A percentile compares a stretch with the other conserved stretches of the same genome.
These are phyloP conservation scores for Aureoboletus auriporus DNA, from an alignment of 768 basidiomycete species.

Conservation along the genomic window DNA sequence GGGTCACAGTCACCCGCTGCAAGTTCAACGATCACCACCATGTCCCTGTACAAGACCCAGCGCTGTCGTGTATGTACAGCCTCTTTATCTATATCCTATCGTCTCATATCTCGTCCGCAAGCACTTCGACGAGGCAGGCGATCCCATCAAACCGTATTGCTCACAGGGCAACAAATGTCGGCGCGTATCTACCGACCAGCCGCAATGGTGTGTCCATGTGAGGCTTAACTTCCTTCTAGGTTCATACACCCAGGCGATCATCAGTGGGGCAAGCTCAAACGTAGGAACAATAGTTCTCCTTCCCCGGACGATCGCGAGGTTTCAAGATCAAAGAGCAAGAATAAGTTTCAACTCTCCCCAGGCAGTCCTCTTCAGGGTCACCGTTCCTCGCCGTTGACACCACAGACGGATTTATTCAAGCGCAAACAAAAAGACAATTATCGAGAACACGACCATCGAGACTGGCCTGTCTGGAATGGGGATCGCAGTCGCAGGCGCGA, in stretches of 20 bases:
- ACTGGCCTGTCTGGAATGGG: slow-evolving; percentile 16
- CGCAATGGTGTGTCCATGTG: slow-evolving; percentile 4
- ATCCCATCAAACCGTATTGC: slow-evolving; percentile 40
- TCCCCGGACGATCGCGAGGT: slow-evolving; percentile 21
- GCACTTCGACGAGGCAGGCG: slow-evolving; percentile 48
- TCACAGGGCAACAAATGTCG: slow-evolving; percentile 47
- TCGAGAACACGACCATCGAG: slow-evolving; percentile 22
- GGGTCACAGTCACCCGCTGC: slow-evolving; percentile 18
- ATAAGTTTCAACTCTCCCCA: slow-evolving; percentile 16
- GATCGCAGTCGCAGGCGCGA: slow-evolving; percentile 25
- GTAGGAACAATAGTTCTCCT: slow-evolving; percentile 11
- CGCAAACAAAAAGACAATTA: slow-evolving; percentile 22
- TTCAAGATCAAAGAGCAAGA: slow-evolving; percentile 21
- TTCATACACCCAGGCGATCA: slow-evolving; percentile 50
- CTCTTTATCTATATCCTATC: slow-evolving; percentile 4
- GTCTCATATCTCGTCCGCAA: slow-evolving; percentile 24
- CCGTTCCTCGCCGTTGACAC: slow-evolving; percentile 35
- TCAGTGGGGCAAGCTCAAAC: slow-evolving; percentile 34
- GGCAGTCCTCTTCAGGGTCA: slow-evolving; percentile 15
- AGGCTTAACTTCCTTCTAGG: slow-evolving; percentile 22
- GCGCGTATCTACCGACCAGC: slow-evolving; percentile 29
- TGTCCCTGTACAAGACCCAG: slow-evolving; percentile 41
- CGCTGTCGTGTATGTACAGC: slow-evolving; percentile 42
- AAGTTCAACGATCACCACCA: slow-evolving; percentile 8
- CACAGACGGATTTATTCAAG: slow-evolving; percentile 44